Base-by-base conservation (phyloP, 345 rosid genomes). In the Salix caprea region DNA sequence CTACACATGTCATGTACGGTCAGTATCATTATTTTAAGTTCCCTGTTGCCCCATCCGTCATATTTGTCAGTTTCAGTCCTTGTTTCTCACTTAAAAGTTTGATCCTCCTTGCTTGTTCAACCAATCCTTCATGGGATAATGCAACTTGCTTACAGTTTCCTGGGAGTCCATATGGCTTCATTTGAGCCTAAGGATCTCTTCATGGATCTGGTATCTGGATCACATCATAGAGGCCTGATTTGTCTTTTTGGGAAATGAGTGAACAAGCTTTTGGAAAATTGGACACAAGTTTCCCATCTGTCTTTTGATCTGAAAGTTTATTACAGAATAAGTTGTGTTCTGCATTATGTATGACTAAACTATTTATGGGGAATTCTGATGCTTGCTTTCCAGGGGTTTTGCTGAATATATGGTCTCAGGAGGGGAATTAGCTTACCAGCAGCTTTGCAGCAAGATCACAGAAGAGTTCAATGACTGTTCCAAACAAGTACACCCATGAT, bases 401-500 rank as follows among this genome's bases (percentile, higher is more conserved):
- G 80, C 86, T 18, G 94, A 84, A 82, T 93, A 95, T 86, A 84
- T 90, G 88, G 86, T 79, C 46, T 82, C 97, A 15, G 89, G 91
- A 76, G 92, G 86, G 71, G 99, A 95, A 83, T 71, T 88, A 67
- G 87, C 89, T 58, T 95, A 93, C 81, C 97, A 91, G 78, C 89
- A 89, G 70, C 92, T 95, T 66, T 93, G 97, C 81, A 80, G 88
- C 50, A 92, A 89, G 88, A 82, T 95, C 64, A 93, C 99, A 4
- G 69, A 61, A 5, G 93, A 90, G 85, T 95, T 95, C 88, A 93
- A 76, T 72, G 94, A 90, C 77, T 93, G 93, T 90, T 95, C 99
- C 0, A 90, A 91, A 91, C 96, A 93, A 82, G 97, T 94, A 8
- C 13, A 75, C 6, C 16, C 64, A 69, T 61, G 36, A 24, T 65